phyloP scores from a whole-genome alignment of 2,329 filamentous ascomycete species.

The Akanthomyces lecanii region DNA sequence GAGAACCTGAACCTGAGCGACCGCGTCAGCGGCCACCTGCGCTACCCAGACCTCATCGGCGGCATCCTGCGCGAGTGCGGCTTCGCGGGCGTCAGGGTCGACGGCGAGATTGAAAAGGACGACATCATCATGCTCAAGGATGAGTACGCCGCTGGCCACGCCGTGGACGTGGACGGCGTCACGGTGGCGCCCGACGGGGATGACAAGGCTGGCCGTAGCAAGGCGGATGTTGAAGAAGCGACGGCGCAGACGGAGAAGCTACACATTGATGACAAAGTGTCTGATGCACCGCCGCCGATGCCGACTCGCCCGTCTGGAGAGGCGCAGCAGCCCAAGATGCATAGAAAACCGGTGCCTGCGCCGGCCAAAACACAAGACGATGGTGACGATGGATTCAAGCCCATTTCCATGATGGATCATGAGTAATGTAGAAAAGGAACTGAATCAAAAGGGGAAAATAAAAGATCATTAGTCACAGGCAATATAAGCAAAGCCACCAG shows the following conservation, averaged over 20 bases:
- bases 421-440: neutral
- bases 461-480: no score
- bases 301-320: neutral
- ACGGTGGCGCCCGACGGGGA: conserved; percentile 16
- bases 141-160: conserved; percentile 28
- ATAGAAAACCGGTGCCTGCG: conserved; percentile 6
- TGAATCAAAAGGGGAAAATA: neutral
- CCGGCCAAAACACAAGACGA: neutral
- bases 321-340: neutral
- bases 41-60: conserved; percentile 47
- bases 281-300: neutral
- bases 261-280: neutral
- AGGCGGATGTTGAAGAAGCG: neutral
- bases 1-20: conserved; percentile 51
- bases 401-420: neutral
- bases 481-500: no score
- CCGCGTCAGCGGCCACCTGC: conserved; percentile 50
- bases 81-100: conserved; percentile 43
- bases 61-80: conserved; percentile 51
- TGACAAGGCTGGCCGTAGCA: neutral
- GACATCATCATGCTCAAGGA: conserved; percentile 46
- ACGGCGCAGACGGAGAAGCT: neutral
- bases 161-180: conserved; percentile 29
- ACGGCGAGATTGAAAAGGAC: conserved; percentile 47
- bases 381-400: neutral